phyloP scores from a whole-genome alignment of 805 yeast species.

The Jamesozyma jinghongensis region DNA sequence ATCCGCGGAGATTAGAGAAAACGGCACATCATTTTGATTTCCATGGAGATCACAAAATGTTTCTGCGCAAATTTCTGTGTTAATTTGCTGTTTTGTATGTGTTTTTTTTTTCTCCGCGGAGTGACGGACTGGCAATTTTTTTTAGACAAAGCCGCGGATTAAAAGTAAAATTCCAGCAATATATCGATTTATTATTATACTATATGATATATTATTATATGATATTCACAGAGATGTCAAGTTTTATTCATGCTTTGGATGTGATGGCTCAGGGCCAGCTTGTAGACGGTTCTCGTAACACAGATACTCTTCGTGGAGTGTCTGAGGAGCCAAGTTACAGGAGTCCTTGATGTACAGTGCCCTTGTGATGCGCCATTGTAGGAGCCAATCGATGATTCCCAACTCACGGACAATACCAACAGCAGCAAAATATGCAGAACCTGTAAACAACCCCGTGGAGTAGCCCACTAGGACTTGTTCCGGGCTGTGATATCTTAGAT shows the following conservation, averaged over 20 bases:
- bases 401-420: constrained; percentile 26
- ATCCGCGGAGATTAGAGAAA: too few relatives aligned
- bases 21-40: too few relatives aligned
- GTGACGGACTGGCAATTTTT: too few relatives aligned
- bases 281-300: too few relatives aligned
- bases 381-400: constrained; percentile 2
- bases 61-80: too few relatives aligned
- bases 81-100: too few relatives aligned
- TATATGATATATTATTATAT: too few relatives aligned
- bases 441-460: constrained; percentile 51
- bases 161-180: too few relatives aligned
- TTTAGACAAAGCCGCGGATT: too few relatives aligned
- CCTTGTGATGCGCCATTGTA: neutral
- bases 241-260: neutral
- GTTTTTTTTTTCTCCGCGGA: too few relatives aligned
- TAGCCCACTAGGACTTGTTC: constrained; percentile 71
- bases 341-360: constrained; percentile 1
- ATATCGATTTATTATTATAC: too few relatives aligned
- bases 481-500: constrained; percentile 65
- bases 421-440: constrained; percentile 46
- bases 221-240: neutral
- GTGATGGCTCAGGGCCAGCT: neutral
- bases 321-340: neutral
- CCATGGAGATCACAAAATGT: too few relatives aligned
- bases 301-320: neutral